Conservation (phyloP, 2,329 filamentous ascomycete genomes). For the Sporothrix mexicana region DNA sequence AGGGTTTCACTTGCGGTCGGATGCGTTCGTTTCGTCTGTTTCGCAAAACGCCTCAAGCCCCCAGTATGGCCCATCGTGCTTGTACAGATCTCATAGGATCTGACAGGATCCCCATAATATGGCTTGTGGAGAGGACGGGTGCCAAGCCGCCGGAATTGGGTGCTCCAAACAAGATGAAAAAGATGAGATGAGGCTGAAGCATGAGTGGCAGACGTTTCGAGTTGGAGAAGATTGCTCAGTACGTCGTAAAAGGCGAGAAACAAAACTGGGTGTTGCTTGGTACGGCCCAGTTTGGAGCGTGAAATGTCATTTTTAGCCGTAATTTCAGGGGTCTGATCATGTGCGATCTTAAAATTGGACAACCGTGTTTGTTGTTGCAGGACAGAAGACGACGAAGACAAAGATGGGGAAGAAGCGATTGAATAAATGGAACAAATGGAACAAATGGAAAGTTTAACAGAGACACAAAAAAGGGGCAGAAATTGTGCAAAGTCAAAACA, state of each 20-base stretch:
- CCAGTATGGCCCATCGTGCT: background rate
- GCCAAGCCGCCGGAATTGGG: conserved; percentile 24
- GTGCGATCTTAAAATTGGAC: conserved; percentile 10
- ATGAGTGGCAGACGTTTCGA: background rate
- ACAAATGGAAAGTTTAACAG: background rate
- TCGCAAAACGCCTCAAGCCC: background rate
- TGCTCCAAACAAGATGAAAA: background rate
- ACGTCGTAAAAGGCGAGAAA: background rate
- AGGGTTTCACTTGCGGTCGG: conserved; percentile 9
- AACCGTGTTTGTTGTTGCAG: conserved; percentile 1
- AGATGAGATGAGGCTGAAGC: conserved; percentile 16
- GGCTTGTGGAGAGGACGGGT: background rate
- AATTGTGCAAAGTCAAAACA: background rate
- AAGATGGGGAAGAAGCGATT: too few species aligned
- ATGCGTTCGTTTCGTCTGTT: conserved; percentile 21
- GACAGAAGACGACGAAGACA: too few species aligned
- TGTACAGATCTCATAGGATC: background rate
- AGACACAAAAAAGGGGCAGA: background rate
- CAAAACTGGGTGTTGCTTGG: conserved; percentile 13
- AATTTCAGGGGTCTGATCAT: conserved; percentile 25
- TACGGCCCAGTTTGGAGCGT: background rate
- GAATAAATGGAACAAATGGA: background rate
- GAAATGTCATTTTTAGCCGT: conserved; percentile 20
- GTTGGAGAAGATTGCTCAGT: background rate
- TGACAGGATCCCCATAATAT: conserved; percentile 18